Base-by-base conservation (phyloP, 139 green algal genomes). In the Micractinium sp. region DNA sequence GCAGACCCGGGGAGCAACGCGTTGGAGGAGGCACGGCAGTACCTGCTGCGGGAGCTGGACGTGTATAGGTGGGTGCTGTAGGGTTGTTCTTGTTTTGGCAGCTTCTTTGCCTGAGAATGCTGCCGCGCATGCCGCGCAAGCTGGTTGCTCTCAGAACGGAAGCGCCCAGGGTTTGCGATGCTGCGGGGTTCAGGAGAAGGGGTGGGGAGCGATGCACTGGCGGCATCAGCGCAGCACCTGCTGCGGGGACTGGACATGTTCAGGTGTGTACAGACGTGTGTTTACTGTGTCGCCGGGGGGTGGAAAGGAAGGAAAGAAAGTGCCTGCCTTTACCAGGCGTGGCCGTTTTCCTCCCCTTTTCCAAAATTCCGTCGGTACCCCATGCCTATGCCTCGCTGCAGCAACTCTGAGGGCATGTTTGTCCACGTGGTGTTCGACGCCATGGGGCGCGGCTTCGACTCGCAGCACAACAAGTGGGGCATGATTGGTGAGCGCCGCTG, bases 21-120 rank as follows among this genome's bases (percentile, higher is more conserved):
- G 25, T 27, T 92, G 63, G 31, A 88, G 36, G 85, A 33, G 31
- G 89, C 89, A 0, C 61, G 89, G n/a, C 77, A 92, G 61, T 39
- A 61, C 13, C 85, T 92, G 69, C 56, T 92, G 60, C 7, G 71
- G 9, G 14, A 61, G 63, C 80, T 92, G 75, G 89, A 77, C 35
- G 39, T 84, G 27, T 92, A 92, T 35, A 81, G 66, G 84, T 75
- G 41, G 60, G n/a, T 71, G 63, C 31, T 85, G 86, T 36, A 2
- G 2, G 27, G 35, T 9, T 82, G 31, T 31, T 2, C 4, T 13
- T 33, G 36, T 31, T 80, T 80, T 38, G 36, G 2, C 74, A 41
- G 29, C 74, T 41, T 9, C 47, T 56, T 56, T n/a, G n/a, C n/a
- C n/a, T n/a, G n/a, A n/a, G n/a, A n/a, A n/a, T n/a, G n/a, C n/a